A percentile compares a stretch with the other conserved stretches of the same genome.
Evolutionary conservation across 75 land plant genomes (phyloP).

Genomic region (Sequoiadendron giganteum): DNA sequence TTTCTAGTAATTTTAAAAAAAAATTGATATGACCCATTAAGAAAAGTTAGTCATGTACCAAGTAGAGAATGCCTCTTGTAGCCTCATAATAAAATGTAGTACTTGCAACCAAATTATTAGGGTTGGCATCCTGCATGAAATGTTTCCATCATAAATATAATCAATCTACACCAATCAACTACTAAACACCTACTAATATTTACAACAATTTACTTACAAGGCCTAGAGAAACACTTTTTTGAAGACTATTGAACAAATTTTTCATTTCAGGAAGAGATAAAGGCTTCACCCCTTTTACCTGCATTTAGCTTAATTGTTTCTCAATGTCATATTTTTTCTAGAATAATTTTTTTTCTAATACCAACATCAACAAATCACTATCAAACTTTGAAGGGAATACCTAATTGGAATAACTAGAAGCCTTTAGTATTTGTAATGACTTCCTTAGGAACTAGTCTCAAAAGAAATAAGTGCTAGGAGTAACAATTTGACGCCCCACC

Average conservation of each 20-base stretch:
- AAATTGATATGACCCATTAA: not conserved
- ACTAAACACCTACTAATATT: not conserved
- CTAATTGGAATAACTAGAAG: not conserved
- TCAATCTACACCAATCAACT: not conserved
- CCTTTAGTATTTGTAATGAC: not conserved
- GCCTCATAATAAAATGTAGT: slow-evolving; percentile 79
- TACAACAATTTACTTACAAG: slow-evolving; percentile 56
- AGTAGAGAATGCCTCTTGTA: slow-evolving; percentile 72
- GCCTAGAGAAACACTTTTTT: slow-evolving; percentile 75
- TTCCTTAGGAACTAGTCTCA: not conserved
- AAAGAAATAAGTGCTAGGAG: not conserved
- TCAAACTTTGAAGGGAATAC: not conserved
- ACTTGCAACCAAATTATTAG: slow-evolving; percentile 88
- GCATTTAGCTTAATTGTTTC: slow-evolving; percentile 10
- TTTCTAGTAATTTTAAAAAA: not conserved
- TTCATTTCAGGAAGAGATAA: slow-evolving; percentile 80
- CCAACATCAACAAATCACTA: not conserved
- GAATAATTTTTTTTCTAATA: not conserved
- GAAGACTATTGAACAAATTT: slow-evolving; percentile 59
- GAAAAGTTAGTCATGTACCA: slow-evolving; percentile 50
- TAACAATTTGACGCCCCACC: too few species aligned
- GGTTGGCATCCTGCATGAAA: slow-evolving; percentile 81
- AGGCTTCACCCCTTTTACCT: slow-evolving; percentile 94
- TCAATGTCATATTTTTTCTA: not conserved
- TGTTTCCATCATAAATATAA: slow-evolving; percentile 5